Evolutionary conservation across 2,329 filamentous ascomycete species (phyloP).

Genomic region (Pestalotiopsis sp.): DNA sequence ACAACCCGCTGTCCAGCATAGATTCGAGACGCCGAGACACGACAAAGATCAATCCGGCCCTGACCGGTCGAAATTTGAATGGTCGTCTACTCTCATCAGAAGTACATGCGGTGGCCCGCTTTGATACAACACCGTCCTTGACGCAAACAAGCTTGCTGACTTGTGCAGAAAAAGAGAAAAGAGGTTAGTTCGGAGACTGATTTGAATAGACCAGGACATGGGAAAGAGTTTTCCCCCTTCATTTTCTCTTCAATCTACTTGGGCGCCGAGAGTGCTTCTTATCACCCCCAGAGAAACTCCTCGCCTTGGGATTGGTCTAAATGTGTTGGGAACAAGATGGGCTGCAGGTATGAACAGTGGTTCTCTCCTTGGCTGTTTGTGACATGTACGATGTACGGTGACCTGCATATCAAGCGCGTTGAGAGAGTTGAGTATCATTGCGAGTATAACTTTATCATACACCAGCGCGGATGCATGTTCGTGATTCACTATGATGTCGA

Average conservation of each 20-base stretch:
- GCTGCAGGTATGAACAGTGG: too few species aligned
- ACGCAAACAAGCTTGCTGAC: neutral
- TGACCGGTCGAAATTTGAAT: neutral
- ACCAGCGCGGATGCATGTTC: neutral
- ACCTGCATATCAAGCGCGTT: too few species aligned
- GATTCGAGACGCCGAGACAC: neutral
- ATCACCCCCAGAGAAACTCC: too few species aligned
- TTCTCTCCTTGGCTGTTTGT: too few species aligned
- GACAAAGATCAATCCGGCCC: neutral
- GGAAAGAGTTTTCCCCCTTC: too few species aligned
- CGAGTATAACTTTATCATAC: neutral
- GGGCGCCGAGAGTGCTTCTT: too few species aligned
- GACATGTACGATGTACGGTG: too few species aligned
- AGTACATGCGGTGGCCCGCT: neutral
- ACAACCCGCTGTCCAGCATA: neutral
- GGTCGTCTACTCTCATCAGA: neutral
- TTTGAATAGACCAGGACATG: neutral
- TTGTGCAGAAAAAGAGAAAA: neutral
- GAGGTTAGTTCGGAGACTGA: neutral
- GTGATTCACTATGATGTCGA: neutral
- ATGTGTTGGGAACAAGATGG: too few species aligned
- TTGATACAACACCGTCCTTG: neutral
- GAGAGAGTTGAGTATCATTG: too few species aligned
- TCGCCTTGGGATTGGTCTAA: too few species aligned
- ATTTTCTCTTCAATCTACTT: too few species aligned